These are phyloP conservation scores for Sclerotinia glacialis DNA, from an alignment of 2,329 filamentous ascomycete genomes.

Conservation along the genomic window DNA sequence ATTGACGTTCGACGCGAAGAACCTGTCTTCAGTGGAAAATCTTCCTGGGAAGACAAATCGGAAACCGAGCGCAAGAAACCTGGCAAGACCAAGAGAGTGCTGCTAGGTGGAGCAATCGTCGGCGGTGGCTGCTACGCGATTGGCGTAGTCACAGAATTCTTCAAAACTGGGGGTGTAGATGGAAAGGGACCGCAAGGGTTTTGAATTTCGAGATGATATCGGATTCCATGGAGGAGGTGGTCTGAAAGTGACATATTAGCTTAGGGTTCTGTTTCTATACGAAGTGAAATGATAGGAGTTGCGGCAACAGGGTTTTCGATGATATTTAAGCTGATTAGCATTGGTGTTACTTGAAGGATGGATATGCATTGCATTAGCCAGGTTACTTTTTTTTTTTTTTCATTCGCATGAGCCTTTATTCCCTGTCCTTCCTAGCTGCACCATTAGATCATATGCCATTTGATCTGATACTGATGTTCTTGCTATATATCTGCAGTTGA, in stretches of 20 bases:
- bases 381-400: neutral
- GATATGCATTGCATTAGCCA: constrained; percentile 16
- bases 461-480: constrained; percentile 2
- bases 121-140: constrained; percentile 56
- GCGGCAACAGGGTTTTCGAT: neutral
- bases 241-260: neutral
- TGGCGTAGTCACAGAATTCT: constrained; percentile 58
- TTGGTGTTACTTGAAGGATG: constrained; percentile 14
- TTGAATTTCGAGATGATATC: constrained; percentile 17
- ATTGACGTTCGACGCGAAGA: constrained; percentile 49
- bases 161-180: constrained; percentile 49
- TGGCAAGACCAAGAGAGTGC: constrained; percentile 48
- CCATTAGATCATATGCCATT: constrained; percentile 15
- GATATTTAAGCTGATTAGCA: constrained; percentile 16
- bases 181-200: constrained; percentile 41
- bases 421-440: constrained; percentile 1
- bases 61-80: constrained; percentile 40
- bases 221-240: neutral
- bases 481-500: neutral
- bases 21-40: constrained; percentile 47
- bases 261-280: neutral
- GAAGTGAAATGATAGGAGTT: constrained; percentile 12
- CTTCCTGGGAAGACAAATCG: constrained; percentile 34
- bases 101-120: constrained; percentile 52
- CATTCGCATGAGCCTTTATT: constrained; percentile 3